These are phyloP conservation scores for Agastache rugosa DNA, from an alignment of 257 asterid species.

Conservation along the genomic window DNA sequence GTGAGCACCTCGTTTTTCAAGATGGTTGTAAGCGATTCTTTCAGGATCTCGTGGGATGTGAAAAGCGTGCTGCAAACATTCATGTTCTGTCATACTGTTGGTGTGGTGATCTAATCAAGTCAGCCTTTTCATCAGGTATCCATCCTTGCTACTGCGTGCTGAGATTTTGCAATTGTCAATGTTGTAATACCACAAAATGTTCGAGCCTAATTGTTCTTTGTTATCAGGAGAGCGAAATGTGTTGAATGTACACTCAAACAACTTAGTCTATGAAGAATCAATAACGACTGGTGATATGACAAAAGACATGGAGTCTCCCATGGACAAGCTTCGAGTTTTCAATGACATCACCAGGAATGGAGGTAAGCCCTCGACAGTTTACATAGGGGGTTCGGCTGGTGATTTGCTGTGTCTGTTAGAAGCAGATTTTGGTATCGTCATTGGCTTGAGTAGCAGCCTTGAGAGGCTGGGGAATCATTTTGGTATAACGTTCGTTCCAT, in stretches of 20 bases:
- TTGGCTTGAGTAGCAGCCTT: conserved; percentile 55
- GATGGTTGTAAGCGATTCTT: conserved; percentile 61
- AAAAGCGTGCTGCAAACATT: conserved; percentile 39
- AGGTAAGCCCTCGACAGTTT: conserved; percentile 49
- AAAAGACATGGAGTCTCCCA: conserved; percentile 60
- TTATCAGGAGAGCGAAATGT: conserved; percentile 44
- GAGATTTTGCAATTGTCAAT: not conserved
- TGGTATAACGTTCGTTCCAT: conserved; percentile 58
- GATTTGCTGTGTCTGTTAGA: conserved; percentile 64
- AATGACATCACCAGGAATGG: conserved; percentile 39
- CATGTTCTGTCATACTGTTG: conserved; percentile 71
- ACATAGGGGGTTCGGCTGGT: conserved; percentile 72
- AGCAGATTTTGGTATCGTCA: conserved; percentile 71
- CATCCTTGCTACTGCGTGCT: conserved; percentile 23
- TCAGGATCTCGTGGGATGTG: conserved; percentile 42
- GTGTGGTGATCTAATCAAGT: conserved; percentile 64
- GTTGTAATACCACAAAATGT: not conserved
- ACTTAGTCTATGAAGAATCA: conserved; percentile 56
- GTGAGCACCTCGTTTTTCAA: conserved; percentile 63
- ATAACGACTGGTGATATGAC: conserved; percentile 59
- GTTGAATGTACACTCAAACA: conserved; percentile 58
- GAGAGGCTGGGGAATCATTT: conserved; percentile 50
- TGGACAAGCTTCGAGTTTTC: conserved; percentile 65
- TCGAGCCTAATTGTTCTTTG: conserved; percentile 16
- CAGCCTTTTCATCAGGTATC: conserved; percentile 66